Base-by-base conservation (phyloP, 2,329 filamentous ascomycete genomes). In the Paramyrothecium roridum region DNA sequence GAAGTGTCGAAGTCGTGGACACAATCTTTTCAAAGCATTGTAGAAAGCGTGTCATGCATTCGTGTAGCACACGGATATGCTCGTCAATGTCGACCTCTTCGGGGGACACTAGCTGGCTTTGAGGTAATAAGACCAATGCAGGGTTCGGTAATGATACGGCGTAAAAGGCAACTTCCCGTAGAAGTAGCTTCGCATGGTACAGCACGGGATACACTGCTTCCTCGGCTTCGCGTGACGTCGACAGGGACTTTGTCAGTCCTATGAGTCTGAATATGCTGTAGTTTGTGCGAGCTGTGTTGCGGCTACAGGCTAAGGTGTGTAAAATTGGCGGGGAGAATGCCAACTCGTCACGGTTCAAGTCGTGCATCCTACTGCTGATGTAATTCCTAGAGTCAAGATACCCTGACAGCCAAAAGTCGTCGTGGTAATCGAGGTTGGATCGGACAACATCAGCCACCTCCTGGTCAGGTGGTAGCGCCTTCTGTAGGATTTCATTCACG, bases 381-480 rank as follows among this genome's bases (percentile, higher is more conserved):
- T 62, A 62, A 48, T 63, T 63, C 45, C 56, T 58, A n/a, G 66
- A 56, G 47, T 67, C 75, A 22, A 80, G 66, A 58, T 82, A 77
- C 50, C 81, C 80, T 17, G 77, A 80, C 78, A 80, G 82, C 82
- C 82, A 85, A 61, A 85, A 84, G 2, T 74, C 74, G 59, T 85
- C 82, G 33, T 79, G 73, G 54, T 81, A 83, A 61, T 85, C 82
- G 3, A 82, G 63, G 53, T 77, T 73, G 3, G 67, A 63, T 53
- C 74, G 74, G 17, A 80, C 76, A 56, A 76, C 66, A n/a, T 73
- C 69, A 2, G 70, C 63, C 23, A 73, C 69, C 13, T 72, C 68
- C n/a, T 69, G 65, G n/a, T 71, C 66, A 20, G 78, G 67, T 16
- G 72, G 69, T 54, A 80, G 82, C 1, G 71, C 70, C 16, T 73